Percentiles rank a stretch among this genome's conserved stretches.
phyloP scores from a whole-genome alignment of 345 rosid genomes.

The Erodium maritimum region DNA sequence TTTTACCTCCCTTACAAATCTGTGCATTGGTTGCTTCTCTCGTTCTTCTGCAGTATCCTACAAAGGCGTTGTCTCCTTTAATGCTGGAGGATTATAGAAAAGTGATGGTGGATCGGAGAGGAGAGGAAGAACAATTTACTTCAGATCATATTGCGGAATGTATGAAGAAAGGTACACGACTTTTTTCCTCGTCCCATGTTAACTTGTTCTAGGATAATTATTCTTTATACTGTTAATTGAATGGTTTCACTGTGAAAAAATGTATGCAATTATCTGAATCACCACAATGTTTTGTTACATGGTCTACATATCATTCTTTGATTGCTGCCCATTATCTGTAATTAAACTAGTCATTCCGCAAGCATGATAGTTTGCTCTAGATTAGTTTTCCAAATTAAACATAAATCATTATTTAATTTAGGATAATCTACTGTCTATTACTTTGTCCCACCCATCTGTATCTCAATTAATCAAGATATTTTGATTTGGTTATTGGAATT shows the following conservation, averaged over 20 bases:
- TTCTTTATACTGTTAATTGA: neutral
- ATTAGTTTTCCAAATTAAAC: neutral
- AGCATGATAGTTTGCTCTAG: neutral
- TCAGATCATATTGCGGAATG: constrained; percentile 57
- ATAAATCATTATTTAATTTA: no score
- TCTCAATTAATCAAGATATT: constrained; percentile 1
- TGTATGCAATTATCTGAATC: neutral
- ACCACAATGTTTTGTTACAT: neutral
- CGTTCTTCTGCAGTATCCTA: constrained; percentile 55
- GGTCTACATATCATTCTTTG: no score
- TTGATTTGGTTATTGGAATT: constrained; percentile 6
- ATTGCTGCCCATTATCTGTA: no score
- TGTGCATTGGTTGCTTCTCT: no score
- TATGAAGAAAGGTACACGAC: constrained; percentile 61
- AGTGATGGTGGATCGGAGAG: constrained; percentile 83
- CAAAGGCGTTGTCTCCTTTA: constrained; percentile 83
- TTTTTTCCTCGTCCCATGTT: neutral
- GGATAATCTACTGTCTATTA: no score
- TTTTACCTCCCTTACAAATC: no score
- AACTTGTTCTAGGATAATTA: neutral
- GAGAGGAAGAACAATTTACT: constrained; percentile 81
- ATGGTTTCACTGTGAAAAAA: neutral
- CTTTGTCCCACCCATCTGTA: neutral
- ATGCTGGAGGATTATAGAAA: constrained; percentile 90
- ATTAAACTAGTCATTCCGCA: no score